Evolutionary conservation across 177 flowering plant genomes (phyloP).

Genomic region (Vitis hybrid): DNA sequence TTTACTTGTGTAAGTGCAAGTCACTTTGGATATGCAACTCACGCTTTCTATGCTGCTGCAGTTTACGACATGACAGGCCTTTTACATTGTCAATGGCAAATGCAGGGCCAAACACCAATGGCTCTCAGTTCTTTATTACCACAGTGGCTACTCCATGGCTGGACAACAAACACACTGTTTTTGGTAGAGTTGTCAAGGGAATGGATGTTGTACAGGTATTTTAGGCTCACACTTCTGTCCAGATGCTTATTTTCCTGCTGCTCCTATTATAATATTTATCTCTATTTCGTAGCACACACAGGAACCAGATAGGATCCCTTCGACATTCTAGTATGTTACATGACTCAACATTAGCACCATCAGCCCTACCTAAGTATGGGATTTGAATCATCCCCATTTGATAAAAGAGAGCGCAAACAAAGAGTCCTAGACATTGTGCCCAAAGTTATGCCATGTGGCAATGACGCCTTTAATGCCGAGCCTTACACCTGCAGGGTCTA

Average conservation of each 20-base stretch:
- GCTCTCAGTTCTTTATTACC: conserved; percentile 96
- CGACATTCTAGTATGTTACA: too few species aligned
- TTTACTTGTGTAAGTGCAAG: background rate
- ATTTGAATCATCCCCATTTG: too few species aligned
- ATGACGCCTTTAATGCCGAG: too few species aligned
- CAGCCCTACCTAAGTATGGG: too few species aligned
- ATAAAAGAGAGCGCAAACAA: too few species aligned
- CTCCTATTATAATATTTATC: background rate
- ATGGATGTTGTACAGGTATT: conserved; percentile 99
- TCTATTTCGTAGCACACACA: too few species aligned
- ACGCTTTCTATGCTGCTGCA: conserved; percentile 32
- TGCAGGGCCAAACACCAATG: conserved; percentile 96
- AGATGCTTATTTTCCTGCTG: background rate
- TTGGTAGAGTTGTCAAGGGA: conserved; percentile 93
- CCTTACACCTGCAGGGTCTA: too few species aligned
- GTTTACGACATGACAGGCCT: conserved; percentile 96
- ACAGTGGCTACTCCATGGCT: conserved; percentile 99
- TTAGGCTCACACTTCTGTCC: background rate
- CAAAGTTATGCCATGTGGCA: too few species aligned
- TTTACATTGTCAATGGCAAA: conserved; percentile 98
- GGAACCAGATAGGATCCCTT: too few species aligned
- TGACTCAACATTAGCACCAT: too few species aligned
- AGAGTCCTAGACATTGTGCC: too few species aligned
- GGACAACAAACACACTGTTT: conserved; percentile 96
- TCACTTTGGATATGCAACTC: background rate